Conservation (phyloP, 345 rosid genomes). For the Psidium friedrichsthalianum region DNA sequence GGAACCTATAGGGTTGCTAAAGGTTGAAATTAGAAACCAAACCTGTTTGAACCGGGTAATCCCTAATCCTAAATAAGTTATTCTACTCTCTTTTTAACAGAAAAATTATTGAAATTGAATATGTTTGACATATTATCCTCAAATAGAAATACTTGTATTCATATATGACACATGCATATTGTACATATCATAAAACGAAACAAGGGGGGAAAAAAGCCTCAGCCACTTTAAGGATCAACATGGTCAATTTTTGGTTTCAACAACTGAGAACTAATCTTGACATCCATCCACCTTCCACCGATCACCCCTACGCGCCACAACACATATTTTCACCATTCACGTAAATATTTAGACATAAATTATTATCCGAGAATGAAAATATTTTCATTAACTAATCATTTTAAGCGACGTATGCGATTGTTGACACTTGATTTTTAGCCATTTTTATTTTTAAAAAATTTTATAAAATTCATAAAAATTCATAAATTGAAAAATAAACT, state of each 20-base stretch:
- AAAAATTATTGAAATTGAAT: neutral
- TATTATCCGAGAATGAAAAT: too few relatives aligned
- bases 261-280: neutral
- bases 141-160: too few relatives aligned
- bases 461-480: too few relatives aligned
- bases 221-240: neutral
- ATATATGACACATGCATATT: neutral
- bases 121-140: neutral
- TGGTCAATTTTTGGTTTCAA: neutral
- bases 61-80: neutral
- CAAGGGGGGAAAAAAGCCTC: too few relatives aligned
- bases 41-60: neutral
- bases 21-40: neutral
- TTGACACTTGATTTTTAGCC: too few relatives aligned
- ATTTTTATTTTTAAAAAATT: too few relatives aligned
- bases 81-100: neutral
- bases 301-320: rapidly evolving
- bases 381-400: too few relatives aligned
- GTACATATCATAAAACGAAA: neutral
- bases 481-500: too few relatives aligned
- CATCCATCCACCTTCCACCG: too few relatives aligned
- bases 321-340: neutral
- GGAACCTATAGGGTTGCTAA: neutral
- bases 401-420: too few relatives aligned
- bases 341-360: too few relatives aligned